These are phyloP conservation scores for Sphenostylis stenocarpa DNA, from an alignment of 306 rosid genomes.

Conservation along the genomic window DNA sequence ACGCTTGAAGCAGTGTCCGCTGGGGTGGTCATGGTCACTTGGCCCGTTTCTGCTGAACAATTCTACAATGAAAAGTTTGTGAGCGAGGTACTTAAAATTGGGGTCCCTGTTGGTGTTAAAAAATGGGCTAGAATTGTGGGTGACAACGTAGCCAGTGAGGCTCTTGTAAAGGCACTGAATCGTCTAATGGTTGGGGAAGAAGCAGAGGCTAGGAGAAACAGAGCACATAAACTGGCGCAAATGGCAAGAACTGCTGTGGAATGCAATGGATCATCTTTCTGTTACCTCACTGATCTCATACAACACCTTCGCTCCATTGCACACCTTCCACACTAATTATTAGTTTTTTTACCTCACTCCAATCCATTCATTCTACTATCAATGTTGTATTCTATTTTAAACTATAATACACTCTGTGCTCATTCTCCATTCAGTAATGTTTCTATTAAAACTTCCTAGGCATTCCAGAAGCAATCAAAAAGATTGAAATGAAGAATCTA, in stretches of 20 bases:
- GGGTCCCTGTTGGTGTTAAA: constrained; percentile 27
- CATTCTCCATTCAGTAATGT: too few species aligned
- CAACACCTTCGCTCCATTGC: background rate
- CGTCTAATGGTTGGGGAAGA: constrained; percentile 2
- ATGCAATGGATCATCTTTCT: background rate
- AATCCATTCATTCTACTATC: too few species aligned
- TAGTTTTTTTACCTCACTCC: too few species aligned
- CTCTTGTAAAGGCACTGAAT: background rate
- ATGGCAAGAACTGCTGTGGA: background rate
- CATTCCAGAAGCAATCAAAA: too few species aligned
- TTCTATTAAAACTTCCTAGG: too few species aligned
- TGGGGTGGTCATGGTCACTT: constrained; percentile 22
- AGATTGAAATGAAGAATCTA: too few species aligned
- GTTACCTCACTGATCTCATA: background rate
- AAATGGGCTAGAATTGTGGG: constrained; percentile 5
- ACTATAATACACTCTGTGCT: too few species aligned
- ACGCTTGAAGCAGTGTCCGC: background rate
- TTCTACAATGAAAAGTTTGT: constrained; percentile 24
- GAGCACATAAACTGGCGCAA: background rate
- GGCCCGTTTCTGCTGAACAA: constrained; percentile 20
- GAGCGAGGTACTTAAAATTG: constrained; percentile 3
- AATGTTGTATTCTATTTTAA: too few species aligned
- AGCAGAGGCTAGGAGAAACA: background rate
- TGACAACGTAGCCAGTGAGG: background rate
- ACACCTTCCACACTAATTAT: too few species aligned